Conservation (phyloP, 2,329 filamentous ascomycete species). For the Fusarium liriodendri region DNA sequence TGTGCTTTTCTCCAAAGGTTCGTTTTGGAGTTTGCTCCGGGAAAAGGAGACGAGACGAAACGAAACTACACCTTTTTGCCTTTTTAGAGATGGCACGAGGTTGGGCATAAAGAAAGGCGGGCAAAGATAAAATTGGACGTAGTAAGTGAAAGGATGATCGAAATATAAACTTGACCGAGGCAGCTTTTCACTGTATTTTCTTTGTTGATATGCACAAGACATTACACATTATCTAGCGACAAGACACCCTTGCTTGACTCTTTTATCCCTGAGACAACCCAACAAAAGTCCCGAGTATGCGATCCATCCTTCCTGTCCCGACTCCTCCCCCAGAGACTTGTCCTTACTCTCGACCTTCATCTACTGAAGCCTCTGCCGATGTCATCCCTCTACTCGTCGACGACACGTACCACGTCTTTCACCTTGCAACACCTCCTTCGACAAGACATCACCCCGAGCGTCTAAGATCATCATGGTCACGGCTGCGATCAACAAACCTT, state of each 20-base stretch:
- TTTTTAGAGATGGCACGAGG: background rate
- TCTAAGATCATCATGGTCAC: constrained; percentile 48
- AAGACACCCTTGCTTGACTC: background rate
- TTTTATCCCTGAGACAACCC: background rate
- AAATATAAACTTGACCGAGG: constrained; percentile 1
- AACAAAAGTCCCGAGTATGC: constrained; percentile 16
- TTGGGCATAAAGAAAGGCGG: background rate
- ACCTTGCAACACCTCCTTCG: constrained; percentile 46
- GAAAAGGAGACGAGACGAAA: background rate
- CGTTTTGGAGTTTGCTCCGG: constrained; percentile 6
- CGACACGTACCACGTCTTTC: constrained; percentile 51
- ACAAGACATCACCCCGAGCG: constrained; percentile 49
- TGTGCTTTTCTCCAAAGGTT: constrained; percentile 10
- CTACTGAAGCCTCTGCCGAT: constrained; percentile 48
- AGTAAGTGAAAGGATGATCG: background rate
- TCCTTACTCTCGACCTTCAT: constrained; percentile 43
- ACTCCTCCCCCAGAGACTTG: constrained; percentile 44
- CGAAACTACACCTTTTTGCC: background rate
- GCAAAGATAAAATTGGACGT: background rate
- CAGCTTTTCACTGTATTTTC: background rate
- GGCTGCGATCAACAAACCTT: constrained; percentile 45
- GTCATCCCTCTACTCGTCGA: constrained; percentile 51
- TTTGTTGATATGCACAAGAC: background rate
- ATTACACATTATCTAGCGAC: background rate
- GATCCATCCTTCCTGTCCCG: constrained; percentile 28